Evolutionary conservation across 2,329 filamentous ascomycete genomes (phyloP).

Genomic region (Apiospora aurea): DNA sequence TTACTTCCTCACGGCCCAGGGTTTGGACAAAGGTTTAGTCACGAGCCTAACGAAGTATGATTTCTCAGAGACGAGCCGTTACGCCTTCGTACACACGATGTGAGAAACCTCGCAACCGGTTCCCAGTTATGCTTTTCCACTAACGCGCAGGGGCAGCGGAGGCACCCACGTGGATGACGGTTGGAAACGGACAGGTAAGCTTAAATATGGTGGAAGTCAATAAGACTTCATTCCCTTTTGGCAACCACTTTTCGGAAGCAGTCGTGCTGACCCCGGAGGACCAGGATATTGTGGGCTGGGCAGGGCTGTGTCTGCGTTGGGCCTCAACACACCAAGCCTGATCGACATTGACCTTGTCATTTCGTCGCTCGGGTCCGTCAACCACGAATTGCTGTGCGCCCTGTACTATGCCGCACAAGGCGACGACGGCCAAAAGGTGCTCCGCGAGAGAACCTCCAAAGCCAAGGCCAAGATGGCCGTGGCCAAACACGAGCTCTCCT

Average conservation of each 20-base stretch:
- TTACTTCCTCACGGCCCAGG: constrained; percentile 73
- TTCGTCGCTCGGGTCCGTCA: constrained; percentile 83
- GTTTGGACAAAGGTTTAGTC: constrained; percentile 69
- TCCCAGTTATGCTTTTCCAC: constrained; percentile 26
- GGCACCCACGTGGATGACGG: constrained; percentile 60
- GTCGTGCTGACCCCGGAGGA: constrained; percentile 27
- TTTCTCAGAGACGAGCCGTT: constrained; percentile 73
- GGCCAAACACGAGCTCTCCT: constrained; percentile 31
- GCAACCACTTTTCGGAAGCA: constrained; percentile 17
- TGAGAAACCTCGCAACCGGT: constrained; percentile 49
- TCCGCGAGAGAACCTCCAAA: constrained; percentile 47
- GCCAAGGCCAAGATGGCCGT: constrained; percentile 40
- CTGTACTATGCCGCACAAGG: constrained; percentile 63
- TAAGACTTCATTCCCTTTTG: not conserved
- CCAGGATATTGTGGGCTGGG: constrained; percentile 78
- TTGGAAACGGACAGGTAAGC: constrained; percentile 51
- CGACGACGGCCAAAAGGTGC: constrained; percentile 55
- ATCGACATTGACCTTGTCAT: constrained; percentile 79
- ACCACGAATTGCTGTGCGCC: constrained; percentile 67
- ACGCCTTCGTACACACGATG: constrained; percentile 89
- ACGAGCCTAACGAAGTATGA: constrained; percentile 79
- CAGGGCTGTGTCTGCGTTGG: constrained; percentile 68
- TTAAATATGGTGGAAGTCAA: constrained; percentile 33
- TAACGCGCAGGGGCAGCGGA: constrained; percentile 51
- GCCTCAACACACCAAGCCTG: constrained; percentile 60